Evolutionary conservation across 345 rosid species (phyloP).

Genomic region (Mangifera indica): DNA sequence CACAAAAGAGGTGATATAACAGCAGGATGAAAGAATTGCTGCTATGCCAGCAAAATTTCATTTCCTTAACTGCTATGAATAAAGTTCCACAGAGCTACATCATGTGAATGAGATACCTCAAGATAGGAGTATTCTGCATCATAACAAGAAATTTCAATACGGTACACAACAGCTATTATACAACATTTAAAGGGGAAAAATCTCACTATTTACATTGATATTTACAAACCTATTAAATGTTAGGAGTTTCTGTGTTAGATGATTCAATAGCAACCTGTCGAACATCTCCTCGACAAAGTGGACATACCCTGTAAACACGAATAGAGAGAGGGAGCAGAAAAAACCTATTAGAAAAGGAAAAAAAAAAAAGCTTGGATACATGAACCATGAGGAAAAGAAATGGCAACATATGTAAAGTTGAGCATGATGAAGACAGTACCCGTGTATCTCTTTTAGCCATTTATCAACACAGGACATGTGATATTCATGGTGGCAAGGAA

Average conservation of each 20-base stretch:
- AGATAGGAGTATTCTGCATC: neutral
- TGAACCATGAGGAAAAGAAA: neutral
- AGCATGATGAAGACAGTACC: slow-evolving; percentile 34
- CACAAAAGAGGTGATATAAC: neutral
- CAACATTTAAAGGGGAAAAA: neutral
- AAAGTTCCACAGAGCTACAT: neutral
- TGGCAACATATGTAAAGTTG: neutral
- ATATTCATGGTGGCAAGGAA: slow-evolving; percentile 79
- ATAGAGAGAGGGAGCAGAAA: neutral
- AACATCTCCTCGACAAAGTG: slow-evolving; percentile 73
- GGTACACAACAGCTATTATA: neutral
- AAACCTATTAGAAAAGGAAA: neutral
- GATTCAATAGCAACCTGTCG: slow-evolving; percentile 31
- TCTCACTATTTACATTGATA: slow-evolving; percentile 24
- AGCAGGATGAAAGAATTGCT: neutral
- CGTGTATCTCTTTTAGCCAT: slow-evolving; percentile 87
- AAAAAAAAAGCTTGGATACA: neutral
- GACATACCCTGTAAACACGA: slow-evolving; percentile 55
- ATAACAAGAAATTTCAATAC: slow-evolving; percentile 2
- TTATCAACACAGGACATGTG: slow-evolving; percentile 77
- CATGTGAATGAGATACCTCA: neutral
- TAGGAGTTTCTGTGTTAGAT: slow-evolving; percentile 37
- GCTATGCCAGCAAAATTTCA: slow-evolving; percentile 7
- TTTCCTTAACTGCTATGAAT: neutral
- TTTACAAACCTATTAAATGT: slow-evolving; percentile 31